Evolutionary conservation across 2,329 filamentous ascomycete species (phyloP).

Genomic region (Colletotrichum paranaense): DNA sequence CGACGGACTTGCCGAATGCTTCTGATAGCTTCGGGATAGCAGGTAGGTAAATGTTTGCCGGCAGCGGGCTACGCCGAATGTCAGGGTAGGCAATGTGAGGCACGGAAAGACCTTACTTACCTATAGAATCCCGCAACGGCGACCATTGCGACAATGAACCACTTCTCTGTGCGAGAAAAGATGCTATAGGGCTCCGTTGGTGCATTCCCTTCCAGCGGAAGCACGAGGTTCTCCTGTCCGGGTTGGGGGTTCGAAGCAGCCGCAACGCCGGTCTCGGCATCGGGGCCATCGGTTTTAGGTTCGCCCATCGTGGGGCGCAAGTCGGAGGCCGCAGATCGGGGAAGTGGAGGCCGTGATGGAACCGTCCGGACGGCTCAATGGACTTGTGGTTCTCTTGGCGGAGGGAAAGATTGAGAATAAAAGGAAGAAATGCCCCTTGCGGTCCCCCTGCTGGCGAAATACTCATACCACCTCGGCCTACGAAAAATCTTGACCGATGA

Average conservation of each 20-base stretch:
- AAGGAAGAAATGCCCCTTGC: too few species aligned
- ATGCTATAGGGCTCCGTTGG: slow-evolving; percentile 37
- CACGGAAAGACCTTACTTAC: neutral
- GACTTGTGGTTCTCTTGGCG: neutral
- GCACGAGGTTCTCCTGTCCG: slow-evolving; percentile 18
- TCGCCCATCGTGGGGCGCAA: slow-evolving; percentile 3
- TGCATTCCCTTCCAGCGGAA: slow-evolving; percentile 5
- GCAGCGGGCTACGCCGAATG: slow-evolving; percentile 41
- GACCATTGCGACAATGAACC: slow-evolving; percentile 41
- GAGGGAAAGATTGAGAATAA: neutral
- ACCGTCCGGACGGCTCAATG: neutral
- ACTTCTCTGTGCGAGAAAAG: slow-evolving; percentile 41
- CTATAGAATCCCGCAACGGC: slow-evolving; percentile 42
- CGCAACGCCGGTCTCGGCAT: neutral
- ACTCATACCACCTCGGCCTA: neutral
- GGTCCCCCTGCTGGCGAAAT: neutral
- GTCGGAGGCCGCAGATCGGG: neutral
- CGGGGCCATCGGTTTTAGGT: slow-evolving; percentile 4
- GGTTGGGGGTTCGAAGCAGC: neutral
- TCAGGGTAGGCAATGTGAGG: neutral
- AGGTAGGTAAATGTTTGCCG: slow-evolving; percentile 49
- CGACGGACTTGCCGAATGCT: slow-evolving; percentile 44
- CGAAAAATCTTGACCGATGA: slow-evolving; percentile 17
- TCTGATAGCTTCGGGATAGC: slow-evolving; percentile 43
- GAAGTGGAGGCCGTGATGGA: neutral